Evolutionary conservation across 345 rosid genomes (phyloP).

Genomic region (Hypericum perforatum): DNA sequence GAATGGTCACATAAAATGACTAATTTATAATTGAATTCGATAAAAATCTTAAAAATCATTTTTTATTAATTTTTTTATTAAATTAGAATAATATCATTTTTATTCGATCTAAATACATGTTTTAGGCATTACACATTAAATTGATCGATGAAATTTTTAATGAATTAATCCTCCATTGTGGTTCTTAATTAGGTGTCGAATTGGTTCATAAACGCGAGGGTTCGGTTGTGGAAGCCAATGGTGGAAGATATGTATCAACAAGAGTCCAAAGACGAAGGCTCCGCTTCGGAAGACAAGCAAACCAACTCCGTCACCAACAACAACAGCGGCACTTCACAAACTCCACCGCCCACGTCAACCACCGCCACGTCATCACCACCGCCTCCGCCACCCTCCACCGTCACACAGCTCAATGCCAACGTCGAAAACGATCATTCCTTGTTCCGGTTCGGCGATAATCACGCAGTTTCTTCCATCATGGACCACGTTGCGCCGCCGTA

Average conservation of each 20-base stretch:
- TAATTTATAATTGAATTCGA: too few relatives aligned
- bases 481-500: constrained; percentile 22
- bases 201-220: constrained; percentile 99
- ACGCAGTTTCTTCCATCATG: constrained; percentile 5
- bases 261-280: constrained; percentile 56
- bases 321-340: constrained; percentile 32
- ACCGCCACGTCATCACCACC: constrained; percentile 19
- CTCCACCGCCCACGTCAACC: constrained; percentile 16
- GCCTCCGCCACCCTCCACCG: constrained; percentile 15
- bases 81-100: too few relatives aligned
- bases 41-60: too few relatives aligned
- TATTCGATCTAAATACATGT: too few relatives aligned
- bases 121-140: too few relatives aligned
- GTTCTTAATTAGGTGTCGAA: constrained; percentile 59
- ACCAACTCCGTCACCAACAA: constrained; percentile 18
- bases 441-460: not conserved
- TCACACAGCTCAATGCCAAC: constrained; percentile 40
- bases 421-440: constrained; percentile 64
- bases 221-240: constrained; percentile 98
- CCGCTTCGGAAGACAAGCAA: constrained; percentile 20
- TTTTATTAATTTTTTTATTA: too few relatives aligned
- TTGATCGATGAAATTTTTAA: not conserved
- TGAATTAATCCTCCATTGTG: not conserved
- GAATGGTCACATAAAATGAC: too few relatives aligned
- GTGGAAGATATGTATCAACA: constrained; percentile 98